Conservation (phyloP, 768 basidiomycete genomes). For the Hericium erinaceus region DNA sequence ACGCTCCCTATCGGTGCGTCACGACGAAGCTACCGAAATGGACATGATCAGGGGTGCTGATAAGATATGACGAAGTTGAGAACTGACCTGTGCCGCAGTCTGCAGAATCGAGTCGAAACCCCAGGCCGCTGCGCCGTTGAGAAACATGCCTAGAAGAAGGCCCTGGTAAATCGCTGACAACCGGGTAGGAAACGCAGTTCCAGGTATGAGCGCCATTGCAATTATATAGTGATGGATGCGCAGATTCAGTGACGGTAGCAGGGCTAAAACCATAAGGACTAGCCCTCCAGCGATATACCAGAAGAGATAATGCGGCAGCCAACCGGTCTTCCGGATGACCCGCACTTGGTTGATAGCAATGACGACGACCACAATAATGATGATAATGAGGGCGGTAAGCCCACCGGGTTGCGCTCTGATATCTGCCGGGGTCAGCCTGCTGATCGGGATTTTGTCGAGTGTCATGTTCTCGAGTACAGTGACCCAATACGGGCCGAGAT, state of each 20-base stretch:
- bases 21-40: constrained; percentile 45
- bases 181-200: constrained; percentile 74
- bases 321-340: constrained; percentile 80
- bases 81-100: constrained; percentile 56
- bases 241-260: constrained; percentile 59
- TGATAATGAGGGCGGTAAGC: constrained; percentile 57
- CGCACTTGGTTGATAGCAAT: constrained; percentile 67
- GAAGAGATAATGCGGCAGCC: constrained; percentile 64
- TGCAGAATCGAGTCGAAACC: constrained; percentile 76
- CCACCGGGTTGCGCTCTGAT: constrained; percentile 57
- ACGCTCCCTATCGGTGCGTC: constrained; percentile 65
- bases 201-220: constrained; percentile 65
- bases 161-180: constrained; percentile 75
- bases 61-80: neutral
- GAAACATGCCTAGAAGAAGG: constrained; percentile 72
- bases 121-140: constrained; percentile 72
- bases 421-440: constrained; percentile 64
- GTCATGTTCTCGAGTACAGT: constrained; percentile 70
- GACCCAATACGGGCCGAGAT: constrained; percentile 71
- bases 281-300: constrained; percentile 69
- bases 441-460: constrained; percentile 63
- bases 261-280: constrained; percentile 53
- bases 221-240: constrained; percentile 81
- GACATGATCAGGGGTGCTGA: neutral
- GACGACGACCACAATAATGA: constrained; percentile 49